A percentile compares a stretch with the other conserved stretches of the same genome.
Evolutionary conservation across 2,329 filamentous ascomycete species (phyloP).

Genomic region (Bipolaris oryzae): DNA sequence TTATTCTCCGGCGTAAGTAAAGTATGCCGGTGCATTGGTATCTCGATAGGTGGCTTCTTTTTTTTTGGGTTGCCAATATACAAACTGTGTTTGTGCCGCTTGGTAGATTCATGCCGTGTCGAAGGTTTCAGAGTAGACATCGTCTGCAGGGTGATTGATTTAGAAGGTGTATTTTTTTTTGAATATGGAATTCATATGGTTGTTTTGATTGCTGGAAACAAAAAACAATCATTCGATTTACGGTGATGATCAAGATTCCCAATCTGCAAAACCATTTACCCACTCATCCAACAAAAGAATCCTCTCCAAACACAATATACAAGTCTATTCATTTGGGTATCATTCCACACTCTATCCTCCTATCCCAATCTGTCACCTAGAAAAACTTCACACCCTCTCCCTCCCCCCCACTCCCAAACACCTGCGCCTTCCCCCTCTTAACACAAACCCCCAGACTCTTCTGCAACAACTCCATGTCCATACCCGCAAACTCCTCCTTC

Average conservation of each 20-base stretch:
- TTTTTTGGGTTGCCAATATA: too few species aligned
- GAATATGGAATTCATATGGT: too few species aligned
- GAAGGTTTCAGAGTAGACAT: not conserved
- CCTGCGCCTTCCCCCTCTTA: slow-evolving; percentile 88
- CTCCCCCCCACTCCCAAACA: slow-evolving; percentile 77
- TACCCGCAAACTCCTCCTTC: slow-evolving; percentile 76
- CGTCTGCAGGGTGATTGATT: not conserved
- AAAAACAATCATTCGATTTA: too few species aligned
- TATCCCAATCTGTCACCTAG: too few species aligned
- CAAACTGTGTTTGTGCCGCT: too few species aligned
- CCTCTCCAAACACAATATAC: not conserved
- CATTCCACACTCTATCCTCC: not conserved
- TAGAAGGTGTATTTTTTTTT: too few species aligned
- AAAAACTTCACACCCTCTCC: slow-evolving; percentile 97
- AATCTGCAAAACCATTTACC: not conserved
- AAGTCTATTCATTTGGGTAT: not conserved
- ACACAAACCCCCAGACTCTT: slow-evolving; percentile 81
- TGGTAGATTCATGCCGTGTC: too few species aligned
- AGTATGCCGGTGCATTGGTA: not conserved
- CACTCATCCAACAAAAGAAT: not conserved
- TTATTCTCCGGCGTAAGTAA: not conserved
- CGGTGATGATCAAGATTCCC: not conserved
- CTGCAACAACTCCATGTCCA: slow-evolving; percentile 81
- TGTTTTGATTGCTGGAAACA: too few species aligned
- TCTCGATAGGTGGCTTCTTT: too few species aligned